Base-by-base conservation (phyloP, 768 basidiomycete species). In the Cyclocybe aegerita region DNA sequence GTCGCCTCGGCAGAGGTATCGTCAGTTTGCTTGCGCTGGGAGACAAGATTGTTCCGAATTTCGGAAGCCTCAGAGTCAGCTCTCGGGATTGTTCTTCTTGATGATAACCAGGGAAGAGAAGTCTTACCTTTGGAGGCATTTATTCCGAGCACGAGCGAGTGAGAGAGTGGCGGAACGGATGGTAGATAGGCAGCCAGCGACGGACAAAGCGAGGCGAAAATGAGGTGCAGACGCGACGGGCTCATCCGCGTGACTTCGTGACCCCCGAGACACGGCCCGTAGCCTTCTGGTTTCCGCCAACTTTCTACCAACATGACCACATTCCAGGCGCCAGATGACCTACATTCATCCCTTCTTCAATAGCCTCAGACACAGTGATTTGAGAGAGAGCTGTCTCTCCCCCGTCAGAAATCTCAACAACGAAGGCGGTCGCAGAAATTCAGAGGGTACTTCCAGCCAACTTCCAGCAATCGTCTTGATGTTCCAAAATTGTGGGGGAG, bases 21-120 rank as follows among this genome's bases (percentile, higher is more conserved):
- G 30, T 76, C 77, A 16, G 66, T 65, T 65, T 79, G 82, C 72
- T 87, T 88, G 56, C 86, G 73, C 86, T 88, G 60, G n/a, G 14
- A 11, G n/a, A 34, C 11, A 35, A 33, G 32, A 43, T 1, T 9
- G 14, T 39, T 41, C 15, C 6, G 34, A 14, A 45, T 7, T 9
- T 35, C 5, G 30, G 39, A 23, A 35, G 17, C 33, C 31, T 38
- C 15, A 15, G 12, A 23, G 12, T 15, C n/a, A 36, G 9, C n/a
- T 7, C n/a, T 33, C 7, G 37, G 9, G 45, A 41, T 46, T n/a
- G n/a, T n/a, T n/a, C n/a, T 32, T 14, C 4, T 37, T 2, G 17
- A 10, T 12, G 12, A 23, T 43, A 4, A 16, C 15, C 30, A 15
- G 11, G 40, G 8, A 43, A 16, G 12, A 14, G 29, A 45, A 45